These are phyloP conservation scores for Lachancea cidri DNA, from an alignment of 805 yeast genomes.

Conservation along the genomic window DNA sequence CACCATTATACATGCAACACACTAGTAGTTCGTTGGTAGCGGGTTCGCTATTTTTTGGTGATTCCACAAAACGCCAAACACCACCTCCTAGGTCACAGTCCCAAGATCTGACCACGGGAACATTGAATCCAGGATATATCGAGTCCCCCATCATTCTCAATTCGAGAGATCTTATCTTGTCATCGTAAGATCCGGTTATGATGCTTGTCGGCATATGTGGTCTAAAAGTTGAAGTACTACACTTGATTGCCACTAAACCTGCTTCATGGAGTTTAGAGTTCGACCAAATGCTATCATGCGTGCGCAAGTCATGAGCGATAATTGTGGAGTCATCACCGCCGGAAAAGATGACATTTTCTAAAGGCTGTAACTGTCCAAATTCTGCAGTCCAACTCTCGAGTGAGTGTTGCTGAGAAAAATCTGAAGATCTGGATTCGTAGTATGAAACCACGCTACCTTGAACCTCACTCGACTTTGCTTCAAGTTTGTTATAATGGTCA, in stretches of 20 bases:
- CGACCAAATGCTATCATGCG: constrained; percentile 29
- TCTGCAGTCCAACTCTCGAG: constrained; percentile 88
- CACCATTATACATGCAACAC: constrained; percentile 97
- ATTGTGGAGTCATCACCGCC: constrained; percentile 89
- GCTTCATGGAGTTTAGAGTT: constrained; percentile 70
- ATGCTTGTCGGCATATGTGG: constrained; percentile 24
- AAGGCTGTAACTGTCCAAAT: constrained; percentile 52
- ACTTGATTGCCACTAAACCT: constrained; percentile 80
- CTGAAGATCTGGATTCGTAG: not conserved
- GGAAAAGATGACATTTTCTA: constrained; percentile 57
- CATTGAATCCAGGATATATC: constrained; percentile 42
- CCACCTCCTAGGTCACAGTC: constrained; percentile 76
- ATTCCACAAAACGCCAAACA: constrained; percentile 85
- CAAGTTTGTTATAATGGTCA: constrained; percentile 8
- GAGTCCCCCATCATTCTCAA: constrained; percentile 47
- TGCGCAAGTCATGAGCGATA: constrained; percentile 65
- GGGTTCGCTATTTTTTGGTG: constrained; percentile 28
- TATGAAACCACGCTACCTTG: constrained; percentile 12
- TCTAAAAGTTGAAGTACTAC: constrained; percentile 29
- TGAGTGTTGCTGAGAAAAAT: constrained; percentile 45
- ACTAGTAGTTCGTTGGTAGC: constrained; percentile 50
- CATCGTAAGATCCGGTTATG: constrained; percentile 90
- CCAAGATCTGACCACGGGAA: constrained; percentile 43
- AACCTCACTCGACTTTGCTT: constrained; percentile 10
- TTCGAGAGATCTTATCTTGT: constrained; percentile 63